A percentile compares a stretch with the other conserved stretches of the same genome.
phyloP scores from a whole-genome alignment of 495 filamentous ascomycete species.

The Aspergillus egyptiacus region DNA sequence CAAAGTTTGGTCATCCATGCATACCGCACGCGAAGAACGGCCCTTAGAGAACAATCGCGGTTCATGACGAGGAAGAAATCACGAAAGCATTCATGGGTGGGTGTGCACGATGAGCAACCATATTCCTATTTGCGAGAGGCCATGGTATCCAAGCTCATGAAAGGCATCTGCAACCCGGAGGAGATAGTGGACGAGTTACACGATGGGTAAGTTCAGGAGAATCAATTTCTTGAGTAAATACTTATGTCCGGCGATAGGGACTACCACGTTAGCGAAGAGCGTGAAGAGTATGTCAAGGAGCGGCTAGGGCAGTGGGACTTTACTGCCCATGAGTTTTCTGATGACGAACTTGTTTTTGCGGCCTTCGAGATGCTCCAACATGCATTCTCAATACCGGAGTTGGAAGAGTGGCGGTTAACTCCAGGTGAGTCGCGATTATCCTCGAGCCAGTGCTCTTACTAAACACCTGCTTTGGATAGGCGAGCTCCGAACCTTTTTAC shows the following conservation, averaged over 20 bases:
- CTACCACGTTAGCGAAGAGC: constrained; percentile 46
- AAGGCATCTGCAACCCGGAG: constrained; percentile 77
- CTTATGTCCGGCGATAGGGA: constrained; percentile 25
- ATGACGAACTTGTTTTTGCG: constrained; percentile 79
- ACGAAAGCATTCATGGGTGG: constrained; percentile 88
- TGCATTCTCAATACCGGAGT: constrained; percentile 72
- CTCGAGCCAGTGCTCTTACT: not conserved
- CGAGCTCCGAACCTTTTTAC: constrained; percentile 70
- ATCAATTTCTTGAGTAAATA: not conserved
- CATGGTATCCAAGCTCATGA: constrained; percentile 89
- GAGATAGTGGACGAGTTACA: constrained; percentile 49
- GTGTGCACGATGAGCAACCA: constrained; percentile 77
- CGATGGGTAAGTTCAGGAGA: constrained; percentile 22
- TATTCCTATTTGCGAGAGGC: constrained; percentile 82
- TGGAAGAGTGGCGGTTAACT: constrained; percentile 71
- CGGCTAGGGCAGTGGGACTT: constrained; percentile 82
- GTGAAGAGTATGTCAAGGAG: constrained; percentile 55
- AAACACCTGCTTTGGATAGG: constrained; percentile 20
- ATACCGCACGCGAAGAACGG: constrained; percentile 69
- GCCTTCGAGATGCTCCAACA: constrained; percentile 83
- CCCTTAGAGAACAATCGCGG: constrained; percentile 59
- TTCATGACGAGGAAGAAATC: constrained; percentile 58
- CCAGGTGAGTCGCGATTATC: constrained; percentile 48
- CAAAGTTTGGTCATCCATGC: constrained; percentile 73
- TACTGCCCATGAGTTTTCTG: constrained; percentile 77